Evolutionary conservation across 2,329 filamentous ascomycete genomes (phyloP).

Genomic region (Xylariomycetidae sp.): DNA sequence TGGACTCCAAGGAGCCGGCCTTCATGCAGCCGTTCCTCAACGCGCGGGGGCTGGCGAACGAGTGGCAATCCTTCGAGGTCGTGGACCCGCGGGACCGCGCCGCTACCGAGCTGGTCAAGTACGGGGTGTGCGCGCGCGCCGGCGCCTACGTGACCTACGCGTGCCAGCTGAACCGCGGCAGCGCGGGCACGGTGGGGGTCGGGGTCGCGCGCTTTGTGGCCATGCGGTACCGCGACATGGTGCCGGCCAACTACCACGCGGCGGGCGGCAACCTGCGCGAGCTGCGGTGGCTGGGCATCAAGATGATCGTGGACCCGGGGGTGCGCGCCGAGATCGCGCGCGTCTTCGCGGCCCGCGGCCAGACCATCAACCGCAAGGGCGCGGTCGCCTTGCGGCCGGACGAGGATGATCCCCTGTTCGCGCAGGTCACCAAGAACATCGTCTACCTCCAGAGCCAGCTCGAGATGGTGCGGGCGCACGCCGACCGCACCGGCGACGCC

Average conservation of each 20-base stretch:
- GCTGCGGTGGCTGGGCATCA: conserved; percentile 6
- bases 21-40: too few species aligned
- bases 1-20: too few species aligned
- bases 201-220: conserved; percentile 1
- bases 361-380: neutral
- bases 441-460: too few species aligned
- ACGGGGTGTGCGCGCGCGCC: conserved; percentile 5
- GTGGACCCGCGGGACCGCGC: too few species aligned
- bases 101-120: conserved; percentile 6
- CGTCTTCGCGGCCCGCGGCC: neutral
- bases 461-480: too few species aligned
- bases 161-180: conserved; percentile 2
- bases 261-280: neutral
- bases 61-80: too few species aligned
- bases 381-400: conserved; percentile 2
- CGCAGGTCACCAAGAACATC: too few species aligned
- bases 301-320: conserved; percentile 1
- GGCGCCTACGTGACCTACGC: conserved; percentile 8
- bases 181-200: too few species aligned
- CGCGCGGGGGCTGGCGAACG: too few species aligned
- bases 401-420: too few species aligned
- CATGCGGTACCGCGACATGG: conserved; percentile 8
- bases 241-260: conserved; percentile 5
- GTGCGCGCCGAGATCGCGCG: neutral
- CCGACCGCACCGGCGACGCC: too few species aligned